Base-by-base conservation (phyloP, 2,329 filamentous ascomycete species). In the Aaosphaeria arxii region DNA sequence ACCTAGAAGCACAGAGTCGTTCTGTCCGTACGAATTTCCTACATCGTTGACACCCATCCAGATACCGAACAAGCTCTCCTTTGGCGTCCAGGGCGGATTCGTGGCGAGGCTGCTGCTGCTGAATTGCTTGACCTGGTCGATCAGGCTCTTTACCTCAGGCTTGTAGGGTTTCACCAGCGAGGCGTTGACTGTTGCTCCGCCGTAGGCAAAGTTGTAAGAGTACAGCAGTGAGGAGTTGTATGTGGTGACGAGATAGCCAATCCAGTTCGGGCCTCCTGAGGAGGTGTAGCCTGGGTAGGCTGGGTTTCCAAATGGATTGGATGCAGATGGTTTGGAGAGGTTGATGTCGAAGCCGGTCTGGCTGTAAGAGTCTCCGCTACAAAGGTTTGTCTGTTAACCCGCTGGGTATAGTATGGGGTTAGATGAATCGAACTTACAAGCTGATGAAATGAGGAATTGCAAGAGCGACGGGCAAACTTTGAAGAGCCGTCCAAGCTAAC, bases 31-130 rank as follows among this genome's bases (percentile, higher is more conserved):
- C 39, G 52, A 52, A 40, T 58, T 59, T 33, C 57, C 57, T 7
- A 62, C 51, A 43, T 60, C 58, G 45, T 62, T 62, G 28, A 62
- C 53, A 7, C 58, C 58, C 39, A 58, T 50, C 55, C 55, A 60
- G 29, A 59, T 48, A 3, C 48, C 49, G 36, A 59, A 56, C 5
- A 57, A 43, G 1, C 51, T 44, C 30, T 54, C 50, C 1, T 46
- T 31, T 5, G 44, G 43, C 6, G 51, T 53, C 57, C 54, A 53
- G 7, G 52, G 40, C 4, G 55, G 57, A 33, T 53, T 53, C 6
- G 17, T 43, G 5, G 49, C 48, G 38, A 62, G 42, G n/a, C n/a
- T 9, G 40, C 48, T 53, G 6, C 48, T 45, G 32, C 48, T 57
- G 42, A 54, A 55, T 30, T 53, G 50, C 36, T 44, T 46, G 28